phyloP scores from a whole-genome alignment of 2,329 filamentous ascomycete genomes.

The Alternaria burnsii region DNA sequence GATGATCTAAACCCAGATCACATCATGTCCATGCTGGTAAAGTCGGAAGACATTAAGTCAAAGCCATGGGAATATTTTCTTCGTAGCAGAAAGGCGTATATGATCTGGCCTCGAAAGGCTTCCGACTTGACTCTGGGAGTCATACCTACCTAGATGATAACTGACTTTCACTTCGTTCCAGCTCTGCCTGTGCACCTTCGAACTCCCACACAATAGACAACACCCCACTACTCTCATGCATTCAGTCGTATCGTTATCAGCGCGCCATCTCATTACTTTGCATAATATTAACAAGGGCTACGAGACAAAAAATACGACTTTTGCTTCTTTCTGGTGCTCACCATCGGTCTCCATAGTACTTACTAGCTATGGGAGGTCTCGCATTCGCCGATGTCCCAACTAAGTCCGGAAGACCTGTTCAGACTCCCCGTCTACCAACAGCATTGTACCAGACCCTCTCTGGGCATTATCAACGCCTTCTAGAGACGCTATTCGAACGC shows the following conservation, averaged over 20 bases:
- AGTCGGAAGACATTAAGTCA: not conserved
- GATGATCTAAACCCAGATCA: not conserved
- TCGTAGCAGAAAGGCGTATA: not conserved
- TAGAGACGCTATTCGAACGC: slow-evolving; percentile 62
- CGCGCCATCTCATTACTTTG: not conserved
- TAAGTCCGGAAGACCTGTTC: slow-evolving; percentile 55
- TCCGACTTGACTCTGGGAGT: not conserved
- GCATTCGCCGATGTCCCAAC: slow-evolving; percentile 41
- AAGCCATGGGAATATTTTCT: not conserved
- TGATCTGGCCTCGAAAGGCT: not conserved
- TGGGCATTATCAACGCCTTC: slow-evolving; percentile 54
- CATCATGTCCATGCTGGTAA: not conserved
- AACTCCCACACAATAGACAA: not conserved
- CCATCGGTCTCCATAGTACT: not conserved
- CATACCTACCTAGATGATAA: not conserved
- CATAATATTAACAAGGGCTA: not conserved
- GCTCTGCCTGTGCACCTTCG: not conserved
- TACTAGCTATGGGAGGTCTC: slow-evolving; percentile 69
- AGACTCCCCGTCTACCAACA: slow-evolving; percentile 71
- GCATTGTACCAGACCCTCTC: slow-evolving; percentile 65
- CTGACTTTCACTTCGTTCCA: not conserved
- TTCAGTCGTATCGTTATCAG: not conserved
- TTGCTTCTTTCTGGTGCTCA: not conserved
- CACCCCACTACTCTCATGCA: not conserved
- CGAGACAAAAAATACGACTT: not conserved